Evolutionary conservation across 768 basidiomycete genomes (phyloP).

Genomic region (Leccinum longicurvipes): DNA sequence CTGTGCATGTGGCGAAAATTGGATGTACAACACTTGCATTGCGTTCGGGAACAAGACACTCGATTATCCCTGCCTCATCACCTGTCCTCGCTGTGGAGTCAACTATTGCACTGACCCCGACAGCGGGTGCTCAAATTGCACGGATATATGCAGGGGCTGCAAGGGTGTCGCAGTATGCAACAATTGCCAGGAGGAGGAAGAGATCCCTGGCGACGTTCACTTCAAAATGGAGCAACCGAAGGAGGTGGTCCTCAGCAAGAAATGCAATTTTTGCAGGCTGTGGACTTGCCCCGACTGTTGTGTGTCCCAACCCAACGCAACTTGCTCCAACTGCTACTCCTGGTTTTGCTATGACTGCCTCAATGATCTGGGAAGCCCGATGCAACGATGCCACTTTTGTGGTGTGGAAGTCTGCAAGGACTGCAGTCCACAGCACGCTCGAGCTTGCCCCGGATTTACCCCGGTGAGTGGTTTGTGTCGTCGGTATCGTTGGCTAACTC

Average conservation of each 20-base stretch:
- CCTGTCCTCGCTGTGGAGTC: slow-evolving; percentile 16
- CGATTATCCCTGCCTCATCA: neutral
- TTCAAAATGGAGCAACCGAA: neutral
- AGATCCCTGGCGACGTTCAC: neutral
- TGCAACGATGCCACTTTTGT: slow-evolving; percentile 5
- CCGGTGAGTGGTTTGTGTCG: neutral
- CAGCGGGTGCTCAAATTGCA: neutral
- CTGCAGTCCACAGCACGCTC: neutral
- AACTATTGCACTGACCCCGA: neutral
- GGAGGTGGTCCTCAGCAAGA: neutral
- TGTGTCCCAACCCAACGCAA: neutral
- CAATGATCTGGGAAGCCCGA: neutral
- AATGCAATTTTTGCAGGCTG: neutral
- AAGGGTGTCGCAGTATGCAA: slow-evolving; percentile 1
- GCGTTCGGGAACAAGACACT: neutral
- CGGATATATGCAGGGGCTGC: slow-evolving; percentile 9
- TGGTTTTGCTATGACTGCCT: slow-evolving; percentile 9
- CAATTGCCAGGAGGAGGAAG: slow-evolving; percentile 13
- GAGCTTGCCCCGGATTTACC: neutral
- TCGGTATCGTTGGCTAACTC: neutral
- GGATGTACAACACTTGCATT: slow-evolving; percentile 9
- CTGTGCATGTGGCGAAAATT: accelerated
- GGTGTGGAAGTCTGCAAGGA: neutral
- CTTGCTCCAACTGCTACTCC: neutral
- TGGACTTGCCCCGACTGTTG: slow-evolving; percentile 12